Conservation (phyloP, 805 yeast genomes). For the Ogataea polymorpha region DNA sequence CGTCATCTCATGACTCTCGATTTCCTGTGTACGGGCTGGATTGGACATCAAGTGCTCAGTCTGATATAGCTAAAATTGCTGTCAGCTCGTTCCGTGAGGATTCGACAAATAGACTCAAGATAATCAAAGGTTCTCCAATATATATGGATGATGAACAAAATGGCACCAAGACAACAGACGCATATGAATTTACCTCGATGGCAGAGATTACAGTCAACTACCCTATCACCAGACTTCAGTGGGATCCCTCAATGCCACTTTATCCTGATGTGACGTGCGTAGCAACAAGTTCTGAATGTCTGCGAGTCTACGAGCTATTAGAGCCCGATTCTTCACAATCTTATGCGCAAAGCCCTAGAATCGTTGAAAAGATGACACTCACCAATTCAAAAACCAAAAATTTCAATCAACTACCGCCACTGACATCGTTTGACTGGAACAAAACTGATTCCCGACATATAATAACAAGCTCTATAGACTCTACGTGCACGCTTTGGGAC, state of each 20-base stretch:
- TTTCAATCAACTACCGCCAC: slow-evolving; percentile 69
- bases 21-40: slow-evolving; percentile 51
- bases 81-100: slow-evolving; percentile 82
- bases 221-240: slow-evolving; percentile 69
- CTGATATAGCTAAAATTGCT: slow-evolving; percentile 51
- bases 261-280: slow-evolving; percentile 39
- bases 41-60: slow-evolving; percentile 41
- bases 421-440: slow-evolving; percentile 95
- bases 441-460: slow-evolving; percentile 61
- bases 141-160: slow-evolving; percentile 20
- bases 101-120: slow-evolving; percentile 59
- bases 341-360: slow-evolving; percentile 9
- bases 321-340: slow-evolving; percentile 12
- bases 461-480: slow-evolving; percentile 87
- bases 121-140: slow-evolving; percentile 38
- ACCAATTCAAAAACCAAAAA: slow-evolving; percentile 43
- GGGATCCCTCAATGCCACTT: slow-evolving; percentile 55
- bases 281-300: slow-evolving; percentile 69
- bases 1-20: slow-evolving; percentile 46
- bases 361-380: slow-evolving; percentile 40
- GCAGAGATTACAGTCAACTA: slow-evolving; percentile 56
- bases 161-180: slow-evolving; percentile 21
- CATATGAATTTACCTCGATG: slow-evolving; percentile 43
- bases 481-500: slow-evolving; percentile 98
- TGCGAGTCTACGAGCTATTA: slow-evolving; percentile 45